phyloP scores from a whole-genome alignment of 1,284 basidiomycete species.

The Bondarzewia mesenterica region DNA sequence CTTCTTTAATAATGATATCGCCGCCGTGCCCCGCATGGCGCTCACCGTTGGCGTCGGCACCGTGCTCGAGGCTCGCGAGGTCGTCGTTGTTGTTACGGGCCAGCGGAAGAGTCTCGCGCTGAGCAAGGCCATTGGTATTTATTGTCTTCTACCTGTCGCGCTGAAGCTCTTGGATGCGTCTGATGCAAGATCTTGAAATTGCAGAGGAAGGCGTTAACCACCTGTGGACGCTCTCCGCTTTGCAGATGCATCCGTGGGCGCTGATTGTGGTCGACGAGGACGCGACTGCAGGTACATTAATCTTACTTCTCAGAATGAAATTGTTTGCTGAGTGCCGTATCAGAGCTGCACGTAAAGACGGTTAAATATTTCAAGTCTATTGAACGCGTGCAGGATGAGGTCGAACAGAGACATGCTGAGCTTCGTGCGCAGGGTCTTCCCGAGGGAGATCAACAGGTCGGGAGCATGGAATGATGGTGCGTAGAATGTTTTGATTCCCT shows the following conservation, averaged over 20 bases:
- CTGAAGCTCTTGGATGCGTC: too few relatives aligned
- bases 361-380: constrained; percentile 90
- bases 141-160: too few relatives aligned
- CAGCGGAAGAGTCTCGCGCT: constrained; percentile 79
- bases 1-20: constrained; percentile 83
- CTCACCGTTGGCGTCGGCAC: constrained; percentile 86
- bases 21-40: constrained; percentile 82
- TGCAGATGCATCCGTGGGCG: constrained; percentile 81
- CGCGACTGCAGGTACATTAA: constrained; percentile 43
- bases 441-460: constrained; percentile 25
- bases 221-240: constrained; percentile 83
- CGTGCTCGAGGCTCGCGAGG: constrained; percentile 76
- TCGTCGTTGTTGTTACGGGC: constrained; percentile 85
- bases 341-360: constrained; percentile 77
- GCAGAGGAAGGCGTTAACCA: constrained; percentile 78
- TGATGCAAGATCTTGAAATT: neutral
- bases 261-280: constrained; percentile 83
- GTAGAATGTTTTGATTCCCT: too few relatives aligned
- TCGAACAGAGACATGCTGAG: constrained; percentile 53
- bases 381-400: constrained; percentile 82
- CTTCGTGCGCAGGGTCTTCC: constrained; percentile 28
- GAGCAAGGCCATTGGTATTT: constrained; percentile 79
- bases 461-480: constrained; percentile 36
- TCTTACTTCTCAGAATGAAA: too few relatives aligned
- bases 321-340: too few relatives aligned